Evolutionary conservation across 139 green algal species (phyloP).

Genomic region (Marvania coccoides): DNA sequence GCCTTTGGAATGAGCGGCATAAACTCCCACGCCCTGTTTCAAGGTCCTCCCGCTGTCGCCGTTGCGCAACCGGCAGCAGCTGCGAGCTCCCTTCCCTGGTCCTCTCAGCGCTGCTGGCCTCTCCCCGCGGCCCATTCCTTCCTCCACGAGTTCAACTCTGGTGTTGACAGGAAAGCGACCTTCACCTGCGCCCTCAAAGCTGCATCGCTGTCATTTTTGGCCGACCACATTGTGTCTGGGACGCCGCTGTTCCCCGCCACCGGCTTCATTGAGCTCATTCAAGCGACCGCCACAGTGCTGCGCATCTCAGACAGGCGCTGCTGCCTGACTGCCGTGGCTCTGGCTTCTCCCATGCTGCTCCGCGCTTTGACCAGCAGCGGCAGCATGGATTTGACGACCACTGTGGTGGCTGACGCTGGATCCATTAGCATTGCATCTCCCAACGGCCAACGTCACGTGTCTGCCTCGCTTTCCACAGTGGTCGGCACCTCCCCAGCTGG

Average conservation of each 20-base stretch:
- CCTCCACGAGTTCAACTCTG: not conserved
- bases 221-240: constrained; percentile 37
- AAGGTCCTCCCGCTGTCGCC: too few relatives aligned
- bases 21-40: constrained; percentile 35
- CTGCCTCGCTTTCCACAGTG: not conserved
- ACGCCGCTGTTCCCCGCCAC: constrained; percentile 42
- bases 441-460: not conserved
- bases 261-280: constrained; percentile 48
- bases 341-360: not conserved
- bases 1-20: constrained; percentile 36
- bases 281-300: constrained; percentile 13
- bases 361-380: not conserved
- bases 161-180: not conserved
- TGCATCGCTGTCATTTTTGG: constrained; percentile 29
- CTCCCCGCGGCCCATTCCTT: not conserved
- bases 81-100: not conserved
- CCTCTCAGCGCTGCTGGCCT: constrained; percentile 6
- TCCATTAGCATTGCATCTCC: not conserved
- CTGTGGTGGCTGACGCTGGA: not conserved
- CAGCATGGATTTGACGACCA: not conserved
- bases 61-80: not conserved
- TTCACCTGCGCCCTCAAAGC: constrained; percentile 2
- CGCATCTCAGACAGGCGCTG: not conserved
- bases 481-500: not conserved
- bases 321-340: not conserved